phyloP scores from a whole-genome alignment of 139 green algal genomes.

The Eudorina sp. region DNA sequence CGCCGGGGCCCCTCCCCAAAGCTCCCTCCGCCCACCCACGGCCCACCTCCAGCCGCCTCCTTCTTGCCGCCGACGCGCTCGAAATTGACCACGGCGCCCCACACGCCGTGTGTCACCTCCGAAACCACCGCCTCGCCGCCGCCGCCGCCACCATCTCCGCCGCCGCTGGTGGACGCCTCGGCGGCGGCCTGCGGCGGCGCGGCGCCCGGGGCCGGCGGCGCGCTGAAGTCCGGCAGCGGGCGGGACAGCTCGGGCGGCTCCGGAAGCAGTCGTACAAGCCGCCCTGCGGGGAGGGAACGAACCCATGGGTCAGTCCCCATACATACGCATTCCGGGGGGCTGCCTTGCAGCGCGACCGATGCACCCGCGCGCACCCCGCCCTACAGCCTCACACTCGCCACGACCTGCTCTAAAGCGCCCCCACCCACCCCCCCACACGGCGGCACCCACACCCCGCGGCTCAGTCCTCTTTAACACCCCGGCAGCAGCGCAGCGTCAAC shows the following conservation, averaged over 20 bases:
- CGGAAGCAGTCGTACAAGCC: conserved; percentile 78
- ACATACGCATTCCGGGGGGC: too few relatives aligned
- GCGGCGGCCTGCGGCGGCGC: not conserved
- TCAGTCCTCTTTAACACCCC: too few relatives aligned
- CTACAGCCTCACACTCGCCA: not conserved
- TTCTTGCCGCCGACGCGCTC: conserved; percentile 70
- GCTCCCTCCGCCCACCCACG: not conserved
- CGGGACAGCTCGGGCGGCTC: not conserved
- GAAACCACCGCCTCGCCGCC: conserved; percentile 38
- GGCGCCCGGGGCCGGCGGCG: not conserved
- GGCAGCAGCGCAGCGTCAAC: too few relatives aligned
- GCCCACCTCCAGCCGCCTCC: conserved; percentile 1
- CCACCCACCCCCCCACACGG: too few relatives aligned
- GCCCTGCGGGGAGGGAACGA: conserved; percentile 53
- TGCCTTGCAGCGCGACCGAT: too few relatives aligned
- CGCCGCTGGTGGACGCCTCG: not conserved
- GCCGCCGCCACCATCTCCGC: conserved; percentile 2
- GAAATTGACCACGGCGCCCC: conserved; percentile 90
- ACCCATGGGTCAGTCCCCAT: too few relatives aligned
- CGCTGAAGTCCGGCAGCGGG: conserved; percentile 28
- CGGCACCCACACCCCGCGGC: too few relatives aligned
- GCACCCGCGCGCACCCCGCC: too few relatives aligned
- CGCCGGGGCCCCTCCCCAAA: not conserved
- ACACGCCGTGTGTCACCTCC: conserved; percentile 63
- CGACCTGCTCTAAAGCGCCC: not conserved